Evolutionary conservation across 2,329 filamentous ascomycete species (phyloP), one percentile per base, ranked within the genome.

Genomic region (Clarireedia homoeocarpa): DNA sequence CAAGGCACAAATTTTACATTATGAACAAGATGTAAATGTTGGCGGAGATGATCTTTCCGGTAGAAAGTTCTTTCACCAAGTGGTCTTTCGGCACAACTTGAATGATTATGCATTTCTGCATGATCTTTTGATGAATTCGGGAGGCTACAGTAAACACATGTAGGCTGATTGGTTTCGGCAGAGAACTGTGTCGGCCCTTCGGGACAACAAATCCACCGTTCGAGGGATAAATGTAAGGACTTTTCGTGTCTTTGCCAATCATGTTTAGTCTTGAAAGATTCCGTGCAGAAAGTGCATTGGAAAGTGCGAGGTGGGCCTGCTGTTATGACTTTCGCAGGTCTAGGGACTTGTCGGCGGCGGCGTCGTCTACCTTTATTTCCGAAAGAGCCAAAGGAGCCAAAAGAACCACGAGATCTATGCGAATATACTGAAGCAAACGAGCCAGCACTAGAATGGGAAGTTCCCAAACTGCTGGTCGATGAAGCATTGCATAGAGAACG

Each of bases 201-300:
- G 46, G 81, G 82, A 4, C 78, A 77, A 65, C 79, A 88, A 58
- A 83, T 80, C 86, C 78, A 89, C 56, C 76, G 76, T 71, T 82
- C 83, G 0, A 86, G 79, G 6, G 81, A 88, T 63, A 81, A 71
- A 67, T 80, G 85, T 61, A 83, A 73, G 51, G 82, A 84, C 62
- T 85, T 85, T 65, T 89, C 85, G 67, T 89, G 85, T 57, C 85
- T 75, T 64, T 85, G 82, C 83, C 83, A 86, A 69, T 86, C 83
- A 63, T 86, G 81, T 67, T 86, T 86, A 3, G 82, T 85, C 61
- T 82, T 75, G 69, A 85, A 86, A 0, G 81, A 83, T 61, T 85
- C 82, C 6, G 83, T 85, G 68, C 83, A 86, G 73, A 86, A 86
- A 59, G 83, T 86, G 68, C 83, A 86, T 68, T 85, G 82, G 69